Evolutionary conservation across 1,139 yeast species (phyloP).

Genomic region (Yamadazyma jaroonii): DNA sequence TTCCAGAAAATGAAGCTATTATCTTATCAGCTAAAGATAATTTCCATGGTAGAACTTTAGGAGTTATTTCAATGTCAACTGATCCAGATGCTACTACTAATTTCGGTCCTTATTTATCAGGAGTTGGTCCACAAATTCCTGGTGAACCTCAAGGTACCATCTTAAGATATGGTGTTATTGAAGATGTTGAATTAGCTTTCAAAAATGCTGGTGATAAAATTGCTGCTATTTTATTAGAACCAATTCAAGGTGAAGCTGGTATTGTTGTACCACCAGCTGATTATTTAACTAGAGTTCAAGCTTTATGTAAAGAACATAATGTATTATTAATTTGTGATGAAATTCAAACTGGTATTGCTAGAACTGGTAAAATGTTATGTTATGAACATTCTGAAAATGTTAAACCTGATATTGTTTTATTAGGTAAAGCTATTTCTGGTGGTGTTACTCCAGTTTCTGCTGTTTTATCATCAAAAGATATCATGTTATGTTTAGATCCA

Average conservation of each 20-base stretch:
- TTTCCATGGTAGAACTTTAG: constrained; percentile 96
- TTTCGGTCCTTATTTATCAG: constrained; percentile 86
- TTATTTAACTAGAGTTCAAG: constrained; percentile 71
- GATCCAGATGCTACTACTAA: constrained; percentile 88
- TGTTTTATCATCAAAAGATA: constrained; percentile 80
- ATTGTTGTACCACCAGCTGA: constrained; percentile 89
- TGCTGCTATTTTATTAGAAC: constrained; percentile 90
- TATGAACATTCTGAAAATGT: constrained; percentile 81
- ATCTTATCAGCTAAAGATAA: constrained; percentile 83
- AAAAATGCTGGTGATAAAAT: constrained; percentile 83
- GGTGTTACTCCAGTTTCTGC: constrained; percentile 94
- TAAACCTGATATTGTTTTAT: constrained; percentile 79
- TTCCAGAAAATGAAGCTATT: constrained; percentile 79
- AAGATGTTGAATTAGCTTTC: constrained; percentile 83
- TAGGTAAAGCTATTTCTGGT: constrained; percentile 95
- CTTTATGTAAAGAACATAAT: constrained; percentile 77
- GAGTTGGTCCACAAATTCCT: constrained; percentile 81
- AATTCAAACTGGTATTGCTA: constrained; percentile 95
- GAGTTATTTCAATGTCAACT: constrained; percentile 93
- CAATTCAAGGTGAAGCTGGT: constrained; percentile 99
- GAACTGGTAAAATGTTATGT: constrained; percentile 93
- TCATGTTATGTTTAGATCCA: constrained; percentile 87
- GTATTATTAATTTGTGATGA: constrained; percentile 92
- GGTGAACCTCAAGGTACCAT: constrained; percentile 51
- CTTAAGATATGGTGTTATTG: constrained; percentile 78